Conservation (phyloP, 2,329 filamentous ascomycete genomes). For the Xylaria sp. region DNA sequence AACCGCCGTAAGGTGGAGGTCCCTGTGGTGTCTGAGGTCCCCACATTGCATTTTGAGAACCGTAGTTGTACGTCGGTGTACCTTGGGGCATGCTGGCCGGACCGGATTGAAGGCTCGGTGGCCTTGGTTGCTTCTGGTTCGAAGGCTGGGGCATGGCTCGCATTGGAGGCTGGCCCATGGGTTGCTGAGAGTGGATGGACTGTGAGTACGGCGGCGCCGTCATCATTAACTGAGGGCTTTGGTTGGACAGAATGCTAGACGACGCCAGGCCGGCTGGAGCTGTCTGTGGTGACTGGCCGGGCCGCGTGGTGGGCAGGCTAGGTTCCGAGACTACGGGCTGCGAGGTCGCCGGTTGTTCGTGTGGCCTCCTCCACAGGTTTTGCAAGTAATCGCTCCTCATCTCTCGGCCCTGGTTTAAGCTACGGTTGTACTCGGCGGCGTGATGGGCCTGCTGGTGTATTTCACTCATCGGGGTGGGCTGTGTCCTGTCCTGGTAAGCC, state of each 20-base stretch:
- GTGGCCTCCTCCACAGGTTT: slow-evolving; percentile 82
- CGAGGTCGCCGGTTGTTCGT: slow-evolving; percentile 74
- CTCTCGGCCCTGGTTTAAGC: slow-evolving; percentile 80
- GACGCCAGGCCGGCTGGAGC: slow-evolving; percentile 65
- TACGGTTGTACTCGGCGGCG: slow-evolving; percentile 90
- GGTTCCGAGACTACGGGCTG: slow-evolving; percentile 61
- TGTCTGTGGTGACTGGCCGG: slow-evolving; percentile 68
- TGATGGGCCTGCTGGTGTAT: slow-evolving; percentile 88
- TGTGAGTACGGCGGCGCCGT: slow-evolving; percentile 74
- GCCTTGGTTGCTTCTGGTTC: slow-evolving; percentile 72
- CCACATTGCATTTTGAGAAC: slow-evolving; percentile 72
- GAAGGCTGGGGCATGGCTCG: slow-evolving; percentile 73
- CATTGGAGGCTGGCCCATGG: slow-evolving; percentile 77
- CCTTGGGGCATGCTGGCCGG: slow-evolving; percentile 64
- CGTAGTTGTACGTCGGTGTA: slow-evolving; percentile 71
- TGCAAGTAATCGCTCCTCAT: slow-evolving; percentile 84
- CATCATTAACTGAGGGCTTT: slow-evolving; percentile 75
- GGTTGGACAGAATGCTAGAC: slow-evolving; percentile 68
- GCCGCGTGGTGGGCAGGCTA: slow-evolving; percentile 61
- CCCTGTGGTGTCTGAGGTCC: slow-evolving; percentile 71
- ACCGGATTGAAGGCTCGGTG: slow-evolving; percentile 69
- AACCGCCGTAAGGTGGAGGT: slow-evolving; percentile 66
- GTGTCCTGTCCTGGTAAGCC: slow-evolving; percentile 87
- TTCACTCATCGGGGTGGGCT: slow-evolving; percentile 79
- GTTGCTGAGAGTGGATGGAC: slow-evolving; percentile 75